phyloP scores from a whole-genome alignment of 495 filamentous ascomycete genomes.

The Niebla homalea region DNA sequence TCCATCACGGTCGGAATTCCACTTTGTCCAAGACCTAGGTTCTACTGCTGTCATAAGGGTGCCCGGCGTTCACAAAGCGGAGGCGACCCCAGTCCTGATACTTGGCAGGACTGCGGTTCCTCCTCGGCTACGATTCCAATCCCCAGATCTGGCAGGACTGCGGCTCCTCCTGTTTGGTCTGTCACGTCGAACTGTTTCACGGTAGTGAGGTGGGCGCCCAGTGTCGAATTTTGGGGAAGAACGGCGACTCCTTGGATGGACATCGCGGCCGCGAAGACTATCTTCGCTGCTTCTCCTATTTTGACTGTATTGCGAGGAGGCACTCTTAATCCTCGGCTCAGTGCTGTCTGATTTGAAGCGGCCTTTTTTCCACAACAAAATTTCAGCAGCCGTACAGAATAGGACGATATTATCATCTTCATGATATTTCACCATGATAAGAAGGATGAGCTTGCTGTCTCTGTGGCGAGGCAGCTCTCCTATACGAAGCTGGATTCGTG shows the following conservation, averaged over 20 bases:
- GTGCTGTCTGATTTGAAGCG: constrained; percentile 20
- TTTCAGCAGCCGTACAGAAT: constrained; percentile 18
- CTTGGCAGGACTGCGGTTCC: constrained; percentile 21
- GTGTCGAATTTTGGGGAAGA: constrained; percentile 26
- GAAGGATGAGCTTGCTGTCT: constrained; percentile 13
- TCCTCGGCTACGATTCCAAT: too few species aligned
- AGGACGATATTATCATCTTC: constrained; percentile 12
- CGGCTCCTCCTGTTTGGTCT: constrained; percentile 26
- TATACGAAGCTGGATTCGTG: constrained; percentile 26
- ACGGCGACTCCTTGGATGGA: constrained; percentile 26
- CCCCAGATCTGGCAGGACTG: constrained; percentile 30
- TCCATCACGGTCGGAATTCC: too few species aligned
- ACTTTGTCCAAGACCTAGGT: too few species aligned
- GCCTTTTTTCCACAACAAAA: constrained; percentile 15
- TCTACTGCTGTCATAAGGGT: too few species aligned
- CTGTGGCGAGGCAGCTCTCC: constrained; percentile 13
- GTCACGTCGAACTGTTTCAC: background rate
- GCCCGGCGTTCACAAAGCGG: too few species aligned
- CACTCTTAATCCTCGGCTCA: constrained; percentile 11
- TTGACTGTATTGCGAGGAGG: constrained; percentile 9
- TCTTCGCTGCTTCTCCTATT: constrained; percentile 9
- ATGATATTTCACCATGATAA: constrained; percentile 18
- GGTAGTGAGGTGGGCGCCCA: constrained; percentile 27
- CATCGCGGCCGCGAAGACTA: constrained; percentile 19
- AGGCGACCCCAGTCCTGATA: too few species aligned